Conservation (phyloP, 1,284 basidiomycete species). For the Papiliotrema terrestris region DNA sequence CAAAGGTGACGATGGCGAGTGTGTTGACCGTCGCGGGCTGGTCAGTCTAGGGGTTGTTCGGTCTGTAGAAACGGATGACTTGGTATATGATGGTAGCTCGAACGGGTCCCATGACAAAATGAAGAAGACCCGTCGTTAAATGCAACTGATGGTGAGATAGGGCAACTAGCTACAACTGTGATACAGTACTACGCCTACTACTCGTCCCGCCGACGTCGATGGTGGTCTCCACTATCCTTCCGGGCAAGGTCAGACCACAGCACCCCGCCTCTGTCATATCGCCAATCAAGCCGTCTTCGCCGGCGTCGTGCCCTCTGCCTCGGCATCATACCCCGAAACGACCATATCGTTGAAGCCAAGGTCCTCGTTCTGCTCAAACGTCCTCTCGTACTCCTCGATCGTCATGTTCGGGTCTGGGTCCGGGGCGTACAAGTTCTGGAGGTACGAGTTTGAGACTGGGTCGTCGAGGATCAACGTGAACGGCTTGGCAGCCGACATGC, state of each 20-base stretch:
- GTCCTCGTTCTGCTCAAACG: conserved; percentile 90
- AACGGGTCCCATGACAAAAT: no score
- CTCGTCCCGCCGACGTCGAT: no score
- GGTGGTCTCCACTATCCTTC: no score
- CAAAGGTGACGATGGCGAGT: conserved; percentile 64
- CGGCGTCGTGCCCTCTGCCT: conserved; percentile 21
- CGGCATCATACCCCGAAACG: conserved; percentile 73
- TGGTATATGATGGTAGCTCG: no score
- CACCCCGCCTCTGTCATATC: not conserved
- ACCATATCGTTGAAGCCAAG: conserved; percentile 96
- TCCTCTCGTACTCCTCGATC: conserved; percentile 76
- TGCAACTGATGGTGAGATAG: no score
- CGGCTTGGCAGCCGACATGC: conserved; percentile 68
- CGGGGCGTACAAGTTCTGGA: conserved; percentile 92
- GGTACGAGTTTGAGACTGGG: conserved; percentile 89
- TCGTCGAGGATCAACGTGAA: conserved; percentile 96
- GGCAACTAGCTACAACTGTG: no score
- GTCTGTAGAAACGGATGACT: no score
- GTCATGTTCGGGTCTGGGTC: conserved; percentile 89
- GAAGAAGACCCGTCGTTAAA: no score
- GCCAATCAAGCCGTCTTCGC: not conserved
- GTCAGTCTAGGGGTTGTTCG: not conserved
- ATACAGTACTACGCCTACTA: not conserved
- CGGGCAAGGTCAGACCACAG: no score
- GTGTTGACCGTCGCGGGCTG: conserved; percentile 44